phyloP scores from a whole-genome alignment of 371 early-diverging fungal species.

The Actinomortierella wolfii region DNA sequence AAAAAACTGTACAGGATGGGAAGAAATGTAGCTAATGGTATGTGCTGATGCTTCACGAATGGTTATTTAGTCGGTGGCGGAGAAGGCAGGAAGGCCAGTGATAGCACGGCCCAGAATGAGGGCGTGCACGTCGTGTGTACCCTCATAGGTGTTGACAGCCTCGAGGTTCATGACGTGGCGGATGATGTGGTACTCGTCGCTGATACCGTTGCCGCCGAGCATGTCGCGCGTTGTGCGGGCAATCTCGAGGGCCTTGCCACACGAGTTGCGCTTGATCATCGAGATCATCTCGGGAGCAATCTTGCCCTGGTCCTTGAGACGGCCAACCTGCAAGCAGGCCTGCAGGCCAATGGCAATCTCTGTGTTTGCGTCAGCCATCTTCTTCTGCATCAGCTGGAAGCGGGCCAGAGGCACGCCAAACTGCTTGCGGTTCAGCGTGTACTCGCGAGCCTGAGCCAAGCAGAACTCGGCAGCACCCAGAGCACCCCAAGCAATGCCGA shows the following conservation, averaged over 20 bases:
- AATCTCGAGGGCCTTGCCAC: slow-evolving; percentile 93
- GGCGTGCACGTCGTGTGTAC: slow-evolving; percentile 94
- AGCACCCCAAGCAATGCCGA: slow-evolving; percentile 97
- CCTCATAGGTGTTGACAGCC: slow-evolving; percentile 97
- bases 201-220: slow-evolving; percentile 94
- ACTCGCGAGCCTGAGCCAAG: slow-evolving; percentile 86
- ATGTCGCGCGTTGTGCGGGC: slow-evolving; percentile 90
- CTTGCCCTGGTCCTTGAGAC: slow-evolving; percentile 89
- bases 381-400: slow-evolving; percentile 96
- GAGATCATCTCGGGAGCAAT: slow-evolving; percentile 96
- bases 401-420: slow-evolving; percentile 95
- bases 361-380: slow-evolving; percentile 93
- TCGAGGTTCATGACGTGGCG: slow-evolving; percentile 95
- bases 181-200: slow-evolving; percentile 97
- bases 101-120: slow-evolving; percentile 95
- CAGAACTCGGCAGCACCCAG: slow-evolving; percentile 97
- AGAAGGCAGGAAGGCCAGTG: slow-evolving; percentile 90
- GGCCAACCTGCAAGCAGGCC: slow-evolving; percentile 91
- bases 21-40: too few relatives aligned
- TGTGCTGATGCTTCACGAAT: background rate
- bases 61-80: slow-evolving; percentile 44
- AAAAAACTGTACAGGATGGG: too few relatives aligned
- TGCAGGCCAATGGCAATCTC: slow-evolving; percentile 94
- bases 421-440: slow-evolving; percentile 89
- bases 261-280: slow-evolving; percentile 96